These are phyloP conservation scores for Xylariaceae sp. DNA, from an alignment of 2,329 filamentous ascomycete genomes.

Conservation along the genomic window DNA sequence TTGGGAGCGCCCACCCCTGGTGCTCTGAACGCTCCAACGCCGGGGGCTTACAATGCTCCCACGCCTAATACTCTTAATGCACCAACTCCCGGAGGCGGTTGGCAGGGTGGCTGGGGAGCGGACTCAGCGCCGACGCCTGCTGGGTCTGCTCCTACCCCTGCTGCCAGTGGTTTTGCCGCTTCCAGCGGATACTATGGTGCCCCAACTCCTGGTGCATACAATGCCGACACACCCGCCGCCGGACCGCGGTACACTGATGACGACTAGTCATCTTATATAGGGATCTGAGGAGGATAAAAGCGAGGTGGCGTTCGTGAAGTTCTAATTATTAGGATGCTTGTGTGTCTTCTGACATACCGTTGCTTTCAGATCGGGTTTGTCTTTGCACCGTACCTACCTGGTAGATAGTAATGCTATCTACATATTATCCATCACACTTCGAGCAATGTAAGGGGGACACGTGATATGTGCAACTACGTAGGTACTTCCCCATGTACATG, in stretches of 20 bases:
- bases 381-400: neutral
- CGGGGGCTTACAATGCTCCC: conserved; percentile 61
- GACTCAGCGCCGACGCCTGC: conserved; percentile 64
- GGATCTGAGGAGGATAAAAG: neutral
- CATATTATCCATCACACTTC: neutral
- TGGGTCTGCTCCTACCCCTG: conserved; percentile 63
- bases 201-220: conserved; percentile 31
- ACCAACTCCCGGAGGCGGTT: conserved; percentile 63
- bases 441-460: too few species aligned
- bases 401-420: neutral
- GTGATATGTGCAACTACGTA: too few species aligned
- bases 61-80: conserved; percentile 58
- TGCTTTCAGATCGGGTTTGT: neutral
- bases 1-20: conserved; percentile 56
- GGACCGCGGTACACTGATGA: conserved; percentile 32
- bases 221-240: conserved; percentile 31
- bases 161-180: conserved; percentile 50
- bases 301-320: conserved; percentile 7
- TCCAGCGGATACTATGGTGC: conserved; percentile 45
- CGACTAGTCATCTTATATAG: conserved; percentile 24
- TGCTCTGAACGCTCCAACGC: conserved; percentile 64
- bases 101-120: conserved; percentile 54
- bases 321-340: neutral
- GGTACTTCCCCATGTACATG: too few species aligned
- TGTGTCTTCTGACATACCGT: neutral